These are phyloP conservation scores for Phycomyces nitens DNA, from an alignment of 192 early-diverging fungal species.

Conservation along the genomic window DNA sequence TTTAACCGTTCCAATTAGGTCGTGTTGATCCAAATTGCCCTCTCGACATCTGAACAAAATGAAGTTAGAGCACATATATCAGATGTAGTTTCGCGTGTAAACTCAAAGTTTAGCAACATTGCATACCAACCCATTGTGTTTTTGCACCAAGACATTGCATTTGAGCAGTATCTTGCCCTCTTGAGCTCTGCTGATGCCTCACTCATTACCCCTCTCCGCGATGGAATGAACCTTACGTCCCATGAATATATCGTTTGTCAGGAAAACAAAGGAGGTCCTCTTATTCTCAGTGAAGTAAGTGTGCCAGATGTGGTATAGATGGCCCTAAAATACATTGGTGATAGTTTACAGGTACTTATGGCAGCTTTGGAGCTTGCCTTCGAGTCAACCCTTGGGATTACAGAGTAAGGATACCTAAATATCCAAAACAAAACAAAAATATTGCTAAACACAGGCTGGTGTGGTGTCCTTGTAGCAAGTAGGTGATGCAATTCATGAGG, in stretches of 20 bases:
- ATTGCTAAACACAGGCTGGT: too few relatives aligned
- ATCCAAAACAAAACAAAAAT: too few relatives aligned
- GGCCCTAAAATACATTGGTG: background rate
- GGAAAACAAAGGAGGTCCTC: slow-evolving; percentile 70
- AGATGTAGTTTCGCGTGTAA: slow-evolving; percentile 90
- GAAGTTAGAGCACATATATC: slow-evolving; percentile 82
- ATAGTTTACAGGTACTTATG: slow-evolving; percentile 92
- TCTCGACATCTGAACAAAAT: slow-evolving; percentile 90
- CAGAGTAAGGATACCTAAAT: slow-evolving; percentile 26
- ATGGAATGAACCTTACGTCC: slow-evolving; percentile 96
- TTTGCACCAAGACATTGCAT: slow-evolving; percentile 88
- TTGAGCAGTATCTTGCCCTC: slow-evolving; percentile 86
- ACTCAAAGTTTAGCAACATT: slow-evolving; percentile 87
- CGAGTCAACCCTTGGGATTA: slow-evolving; percentile 98
- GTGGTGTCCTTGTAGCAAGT: too few relatives aligned
- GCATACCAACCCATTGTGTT: slow-evolving; percentile 89
- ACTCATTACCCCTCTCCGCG: slow-evolving; percentile 86
- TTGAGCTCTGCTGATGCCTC: slow-evolving; percentile 84
- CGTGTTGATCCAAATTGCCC: slow-evolving; percentile 90
- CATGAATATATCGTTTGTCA: slow-evolving; percentile 95
- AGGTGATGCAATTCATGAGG: slow-evolving; percentile 86
- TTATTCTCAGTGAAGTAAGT: slow-evolving; percentile 84
- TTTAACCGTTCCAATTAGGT: too few relatives aligned
- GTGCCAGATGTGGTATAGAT: background rate
- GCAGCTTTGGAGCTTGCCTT: slow-evolving; percentile 76